Conservation (phyloP, 352 stramenopile species). For the Aphanomyces invadans region DNA sequence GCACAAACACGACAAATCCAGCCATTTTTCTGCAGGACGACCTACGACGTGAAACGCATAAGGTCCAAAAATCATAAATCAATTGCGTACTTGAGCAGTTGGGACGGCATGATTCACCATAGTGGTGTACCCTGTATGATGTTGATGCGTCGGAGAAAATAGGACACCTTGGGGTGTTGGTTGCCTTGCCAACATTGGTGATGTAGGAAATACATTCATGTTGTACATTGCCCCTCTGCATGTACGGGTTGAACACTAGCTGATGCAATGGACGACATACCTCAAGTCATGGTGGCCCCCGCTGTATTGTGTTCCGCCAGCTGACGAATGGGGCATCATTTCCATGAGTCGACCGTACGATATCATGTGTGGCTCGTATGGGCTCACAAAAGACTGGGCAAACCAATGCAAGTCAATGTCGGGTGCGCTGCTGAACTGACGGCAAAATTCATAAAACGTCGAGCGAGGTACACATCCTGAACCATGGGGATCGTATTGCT, state of each 20-base stretch:
- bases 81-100: not conserved
- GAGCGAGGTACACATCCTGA: slow-evolving; percentile 38
- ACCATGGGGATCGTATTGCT: slow-evolving; percentile 35
- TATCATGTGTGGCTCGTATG: slow-evolving; percentile 43
- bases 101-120: slow-evolving; percentile 21
- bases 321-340: slow-evolving; percentile 24
- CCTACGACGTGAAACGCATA: not conserved
- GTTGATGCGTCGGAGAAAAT: slow-evolving; percentile 6
- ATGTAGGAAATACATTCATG: not conserved
- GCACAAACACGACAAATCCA: slow-evolving; percentile 64
- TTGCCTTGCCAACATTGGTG: slow-evolving; percentile 7
- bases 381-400: slow-evolving; percentile 32
- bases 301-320: not conserved
- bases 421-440: not conserved
- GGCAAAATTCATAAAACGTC: slow-evolving; percentile 34
- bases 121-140: slow-evolving; percentile 13
- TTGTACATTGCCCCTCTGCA: not conserved
- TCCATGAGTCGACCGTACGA: slow-evolving; percentile 56
- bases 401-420: slow-evolving; percentile 17
- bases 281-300: not conserved
- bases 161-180: not conserved
- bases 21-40: slow-evolving; percentile 28
- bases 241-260: no score
- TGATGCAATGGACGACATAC: no score
- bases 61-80: not conserved